These are phyloP conservation scores for Penicillium griseofulvum DNA, from an alignment of 2,329 filamentous ascomycete genomes.

Conservation along the genomic window DNA sequence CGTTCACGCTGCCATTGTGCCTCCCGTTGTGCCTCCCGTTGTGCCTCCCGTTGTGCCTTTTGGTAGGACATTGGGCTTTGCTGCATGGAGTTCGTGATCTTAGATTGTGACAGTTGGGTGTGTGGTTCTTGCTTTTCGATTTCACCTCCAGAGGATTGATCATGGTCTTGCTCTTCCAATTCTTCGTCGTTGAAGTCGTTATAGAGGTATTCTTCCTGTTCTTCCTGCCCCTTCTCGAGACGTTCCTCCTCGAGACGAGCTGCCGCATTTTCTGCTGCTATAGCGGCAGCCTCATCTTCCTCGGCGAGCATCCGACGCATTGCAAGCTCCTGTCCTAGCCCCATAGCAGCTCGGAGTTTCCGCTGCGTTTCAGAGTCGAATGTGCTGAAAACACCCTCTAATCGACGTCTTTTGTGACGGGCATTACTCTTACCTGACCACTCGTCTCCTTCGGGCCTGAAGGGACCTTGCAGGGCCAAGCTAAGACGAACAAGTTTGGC, in stretches of 20 bases:
- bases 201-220: neutral
- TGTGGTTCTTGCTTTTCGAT: constrained; percentile 3
- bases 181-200: constrained; percentile 6
- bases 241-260: constrained; percentile 2
- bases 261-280: constrained; percentile 3
- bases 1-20: constrained; percentile 47
- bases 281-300: constrained; percentile 7
- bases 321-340: constrained; percentile 45
- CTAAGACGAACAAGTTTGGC: constrained; percentile 38
- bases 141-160: neutral
- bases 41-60: constrained; percentile 31
- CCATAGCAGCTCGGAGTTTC: constrained; percentile 42
- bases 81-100: neutral
- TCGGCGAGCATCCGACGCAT: constrained; percentile 30
- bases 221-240: neutral
- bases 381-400: constrained; percentile 38
- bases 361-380: constrained; percentile 39
- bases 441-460: constrained; percentile 22
- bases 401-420: constrained; percentile 21
- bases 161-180: constrained; percentile 6
- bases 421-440: constrained; percentile 7
- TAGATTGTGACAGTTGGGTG: neutral
- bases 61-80: neutral
- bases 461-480: constrained; percentile 37
- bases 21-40: constrained; percentile 40